Conservation (phyloP, 164 flowering plant species). For the Amborella trichopoda region DNA sequence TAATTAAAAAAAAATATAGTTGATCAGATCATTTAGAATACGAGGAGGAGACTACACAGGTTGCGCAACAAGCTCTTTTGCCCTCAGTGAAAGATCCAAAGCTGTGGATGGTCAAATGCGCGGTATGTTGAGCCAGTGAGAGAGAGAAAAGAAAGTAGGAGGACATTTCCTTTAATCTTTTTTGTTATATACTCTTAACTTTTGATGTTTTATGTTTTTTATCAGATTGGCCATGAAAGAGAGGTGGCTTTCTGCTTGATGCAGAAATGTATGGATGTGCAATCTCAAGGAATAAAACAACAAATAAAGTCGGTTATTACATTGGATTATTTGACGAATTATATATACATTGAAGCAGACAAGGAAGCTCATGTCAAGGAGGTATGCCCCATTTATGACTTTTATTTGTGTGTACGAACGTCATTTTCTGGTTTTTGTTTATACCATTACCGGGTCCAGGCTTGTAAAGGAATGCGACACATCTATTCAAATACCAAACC, state of each 20-base stretch:
- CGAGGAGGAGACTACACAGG: constrained; percentile 90
- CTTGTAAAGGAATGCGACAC: constrained; percentile 77
- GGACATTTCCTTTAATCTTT: not conserved
- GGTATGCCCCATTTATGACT: constrained; percentile 26
- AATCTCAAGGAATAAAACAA: constrained; percentile 54
- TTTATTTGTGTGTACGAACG: not conserved
- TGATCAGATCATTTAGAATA: constrained; percentile 47
- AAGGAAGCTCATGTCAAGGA: constrained; percentile 97
- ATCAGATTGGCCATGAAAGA: constrained; percentile 82
- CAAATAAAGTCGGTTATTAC: constrained; percentile 87
- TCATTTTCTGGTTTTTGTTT: not conserved
- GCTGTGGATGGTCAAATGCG: constrained; percentile 95
- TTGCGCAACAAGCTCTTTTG: constrained; percentile 92
- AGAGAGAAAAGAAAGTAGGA: no score
- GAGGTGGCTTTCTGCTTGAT: constrained; percentile 86
- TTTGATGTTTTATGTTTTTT: not conserved
- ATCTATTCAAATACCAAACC: constrained; percentile 41
- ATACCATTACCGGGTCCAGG: constrained; percentile 26
- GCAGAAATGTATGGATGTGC: constrained; percentile 71
- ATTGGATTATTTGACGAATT: constrained; percentile 87
- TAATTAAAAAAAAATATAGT: constrained; percentile 63
- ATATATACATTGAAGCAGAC: constrained; percentile 85
- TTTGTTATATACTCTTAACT: not conserved
- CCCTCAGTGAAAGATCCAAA: constrained; percentile 98
- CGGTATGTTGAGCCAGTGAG: no score